Conservation (phyloP, 2,329 filamentous ascomycete genomes). For the Neofusicoccum parvum region DNA sequence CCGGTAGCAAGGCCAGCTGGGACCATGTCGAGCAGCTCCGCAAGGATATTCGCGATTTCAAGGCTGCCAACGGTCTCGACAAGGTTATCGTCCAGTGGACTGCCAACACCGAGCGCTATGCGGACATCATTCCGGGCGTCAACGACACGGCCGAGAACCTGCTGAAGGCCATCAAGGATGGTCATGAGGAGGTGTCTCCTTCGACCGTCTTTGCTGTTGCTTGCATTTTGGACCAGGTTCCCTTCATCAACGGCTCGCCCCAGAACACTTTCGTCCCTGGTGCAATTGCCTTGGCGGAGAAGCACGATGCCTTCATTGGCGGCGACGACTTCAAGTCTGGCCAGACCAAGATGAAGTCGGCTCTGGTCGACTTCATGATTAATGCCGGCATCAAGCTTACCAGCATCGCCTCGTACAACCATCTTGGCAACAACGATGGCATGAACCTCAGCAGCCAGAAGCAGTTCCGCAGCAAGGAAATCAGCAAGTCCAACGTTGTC, state of each 20-base stretch:
- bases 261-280: conserved; percentile 99
- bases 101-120: conserved; percentile 96
- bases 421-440: conserved; percentile 98
- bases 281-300: conserved; percentile 83
- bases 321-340: conserved; percentile 99
- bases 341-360: conserved; percentile 99
- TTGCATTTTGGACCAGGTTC: conserved; percentile 82
- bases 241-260: conserved; percentile 98
- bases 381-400: conserved; percentile 98
- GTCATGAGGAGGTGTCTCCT: conserved; percentile 89
- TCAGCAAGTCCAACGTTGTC: conserved; percentile 98
- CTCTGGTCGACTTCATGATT: conserved; percentile 97
- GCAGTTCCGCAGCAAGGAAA: conserved; percentile 99
- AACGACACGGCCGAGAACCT: conserved; percentile 98
- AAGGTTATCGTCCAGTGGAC: conserved; percentile 99
- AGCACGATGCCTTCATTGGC: conserved; percentile 86
- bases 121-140: conserved; percentile 82
- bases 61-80: conserved; percentile 79
- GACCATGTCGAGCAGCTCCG: conserved; percentile 92
- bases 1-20: conserved; percentile 79
- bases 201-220: conserved; percentile 96
- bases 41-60: conserved; percentile 92
- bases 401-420: conserved; percentile 98
- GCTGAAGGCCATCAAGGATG: conserved; percentile 79
- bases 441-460: conserved; percentile 97